These are phyloP conservation scores for Lentinus brumalis DNA, from an alignment of 768 basidiomycete species.

Conservation along the genomic window DNA sequence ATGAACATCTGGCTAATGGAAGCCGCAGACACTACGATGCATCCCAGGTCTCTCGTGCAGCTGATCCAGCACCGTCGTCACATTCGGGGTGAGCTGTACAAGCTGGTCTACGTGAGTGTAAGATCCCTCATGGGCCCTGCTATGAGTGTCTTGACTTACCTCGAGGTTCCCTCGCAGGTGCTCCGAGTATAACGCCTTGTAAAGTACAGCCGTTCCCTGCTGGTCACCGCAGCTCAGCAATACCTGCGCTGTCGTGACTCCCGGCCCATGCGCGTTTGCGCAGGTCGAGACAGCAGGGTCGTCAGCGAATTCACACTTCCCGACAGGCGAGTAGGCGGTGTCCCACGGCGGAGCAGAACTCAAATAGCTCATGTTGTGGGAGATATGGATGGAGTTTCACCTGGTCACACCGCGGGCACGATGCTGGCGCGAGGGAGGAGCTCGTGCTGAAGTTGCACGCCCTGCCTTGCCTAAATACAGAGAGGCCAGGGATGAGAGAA, in stretches of 20 bases:
- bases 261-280: slow-evolving; percentile 43
- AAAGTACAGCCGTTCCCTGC: slow-evolving; percentile 43
- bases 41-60: slow-evolving; percentile 9
- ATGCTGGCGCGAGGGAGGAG: slow-evolving; percentile 50
- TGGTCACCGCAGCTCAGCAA: slow-evolving; percentile 52
- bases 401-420: slow-evolving; percentile 67
- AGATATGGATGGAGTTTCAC: slow-evolving; percentile 74
- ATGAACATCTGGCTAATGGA: slow-evolving; percentile 25
- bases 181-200: slow-evolving; percentile 46
- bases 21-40: slow-evolving; percentile 12
- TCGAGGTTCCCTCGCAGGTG: slow-evolving; percentile 50
- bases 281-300: slow-evolving; percentile 45
- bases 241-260: slow-evolving; percentile 46
- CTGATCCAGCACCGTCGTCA: neutral
- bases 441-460: slow-evolving; percentile 45
- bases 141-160: slow-evolving; percentile 28
- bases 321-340: slow-evolving; percentile 64
- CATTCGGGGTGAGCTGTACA: neutral
- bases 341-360: slow-evolving; percentile 56
- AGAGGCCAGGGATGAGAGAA: neutral
- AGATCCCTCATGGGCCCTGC: neutral
- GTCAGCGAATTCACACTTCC: slow-evolving; percentile 36
- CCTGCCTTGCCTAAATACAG: slow-evolving; percentile 34
- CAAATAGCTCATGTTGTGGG: slow-evolving; percentile 57
- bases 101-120: neutral